A percentile compares a stretch with the other conserved stretches of the same genome.
Evolutionary conservation across 805 yeast species (phyloP).

Genomic region (Yarrowia yakushimensis): DNA sequence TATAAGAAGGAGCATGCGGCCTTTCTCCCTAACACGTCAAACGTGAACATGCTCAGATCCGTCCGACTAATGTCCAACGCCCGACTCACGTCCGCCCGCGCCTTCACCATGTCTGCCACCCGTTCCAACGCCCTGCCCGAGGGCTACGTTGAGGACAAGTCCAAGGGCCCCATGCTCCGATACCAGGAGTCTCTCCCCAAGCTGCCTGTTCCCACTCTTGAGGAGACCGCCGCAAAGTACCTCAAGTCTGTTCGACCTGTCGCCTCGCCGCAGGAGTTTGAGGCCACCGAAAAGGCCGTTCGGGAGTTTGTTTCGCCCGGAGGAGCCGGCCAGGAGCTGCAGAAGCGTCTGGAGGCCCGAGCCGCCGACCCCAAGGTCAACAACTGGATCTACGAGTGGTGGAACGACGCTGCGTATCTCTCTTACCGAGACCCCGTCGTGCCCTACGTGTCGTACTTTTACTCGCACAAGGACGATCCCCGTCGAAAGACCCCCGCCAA

Average conservation of each 20-base stretch:
- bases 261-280: constrained; percentile 48
- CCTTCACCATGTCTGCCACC: constrained; percentile 22
- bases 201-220: constrained; percentile 81
- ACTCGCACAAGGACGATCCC: constrained; percentile 66
- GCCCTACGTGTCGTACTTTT: constrained; percentile 90
- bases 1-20: background rate
- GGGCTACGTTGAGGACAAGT: constrained; percentile 39
- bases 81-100: constrained; percentile 24
- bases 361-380: constrained; percentile 54
- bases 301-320: constrained; percentile 60
- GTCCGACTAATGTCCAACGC: constrained; percentile 25
- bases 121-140: constrained; percentile 31
- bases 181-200: constrained; percentile 72
- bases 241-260: constrained; percentile 71
- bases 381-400: constrained; percentile 87
- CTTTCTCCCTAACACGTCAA: background rate
- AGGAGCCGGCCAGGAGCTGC: constrained; percentile 66
- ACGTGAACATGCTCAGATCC: constrained; percentile 24
- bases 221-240: constrained; percentile 66
- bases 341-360: constrained; percentile 56
- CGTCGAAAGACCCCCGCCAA: constrained; percentile 38
- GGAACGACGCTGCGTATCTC: constrained; percentile 93
- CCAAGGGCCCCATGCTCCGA: constrained; percentile 66
- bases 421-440: constrained; percentile 91
- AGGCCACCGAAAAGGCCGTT: constrained; percentile 54